These are phyloP conservation scores for Petunia axillaris DNA, from an alignment of 257 asterid species.

Conservation along the genomic window DNA sequence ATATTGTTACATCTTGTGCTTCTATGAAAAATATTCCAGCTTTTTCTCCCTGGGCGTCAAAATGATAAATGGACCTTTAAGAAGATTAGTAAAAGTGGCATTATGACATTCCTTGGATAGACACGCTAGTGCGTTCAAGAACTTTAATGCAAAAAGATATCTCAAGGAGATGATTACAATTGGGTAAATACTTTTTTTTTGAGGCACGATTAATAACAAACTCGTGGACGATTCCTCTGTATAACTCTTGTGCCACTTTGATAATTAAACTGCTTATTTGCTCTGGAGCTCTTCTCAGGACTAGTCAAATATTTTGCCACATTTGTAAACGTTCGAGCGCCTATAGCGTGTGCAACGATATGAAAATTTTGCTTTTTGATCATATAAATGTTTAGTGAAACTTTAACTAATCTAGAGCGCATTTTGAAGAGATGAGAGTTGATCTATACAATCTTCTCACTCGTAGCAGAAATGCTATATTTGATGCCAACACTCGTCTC, in stretches of 20 bases:
- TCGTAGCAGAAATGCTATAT: too few relatives aligned
- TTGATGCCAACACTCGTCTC: too few relatives aligned
- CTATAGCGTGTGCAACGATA: too few relatives aligned
- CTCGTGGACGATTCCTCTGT: neutral
- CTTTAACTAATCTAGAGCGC: too few relatives aligned
- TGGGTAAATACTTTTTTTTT: neutral
- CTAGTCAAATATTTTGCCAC: too few relatives aligned
- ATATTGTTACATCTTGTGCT: neutral
- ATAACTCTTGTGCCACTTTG: neutral
- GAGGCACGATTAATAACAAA: neutral
- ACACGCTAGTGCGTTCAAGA: neutral
- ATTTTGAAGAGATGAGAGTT: too few relatives aligned
- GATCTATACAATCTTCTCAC: too few relatives aligned
- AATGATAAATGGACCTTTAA: neutral
- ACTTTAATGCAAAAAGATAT: neutral
- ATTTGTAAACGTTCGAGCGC: too few relatives aligned
- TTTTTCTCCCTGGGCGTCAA: neutral
- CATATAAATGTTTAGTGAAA: too few relatives aligned
- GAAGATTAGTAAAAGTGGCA: neutral
- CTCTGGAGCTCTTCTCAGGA: too few relatives aligned
- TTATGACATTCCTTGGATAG: neutral
- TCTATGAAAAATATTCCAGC: neutral
- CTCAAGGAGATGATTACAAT: neutral
- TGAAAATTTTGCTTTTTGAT: too few relatives aligned
- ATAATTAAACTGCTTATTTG: neutral